Percentiles rank a stretch among this genome's conserved stretches.
phyloP scores from a whole-genome alignment of 1,139 yeast genomes.

The Scheffersomyces lignicola region DNA sequence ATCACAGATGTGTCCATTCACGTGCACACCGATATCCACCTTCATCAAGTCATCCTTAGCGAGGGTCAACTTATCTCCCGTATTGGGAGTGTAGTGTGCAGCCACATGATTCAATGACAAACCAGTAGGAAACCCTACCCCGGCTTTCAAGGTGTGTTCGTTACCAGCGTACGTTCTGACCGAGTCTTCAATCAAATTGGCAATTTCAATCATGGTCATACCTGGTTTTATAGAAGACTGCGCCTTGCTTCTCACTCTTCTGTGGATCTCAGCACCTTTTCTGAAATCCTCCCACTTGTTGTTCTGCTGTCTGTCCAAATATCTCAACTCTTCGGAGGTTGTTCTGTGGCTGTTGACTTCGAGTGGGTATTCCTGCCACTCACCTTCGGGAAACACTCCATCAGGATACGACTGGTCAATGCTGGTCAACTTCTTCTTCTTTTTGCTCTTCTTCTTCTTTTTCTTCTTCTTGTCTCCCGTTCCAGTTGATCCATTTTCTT shows the following conservation, averaged over 20 bases:
- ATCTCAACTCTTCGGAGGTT: conserved; percentile 84
- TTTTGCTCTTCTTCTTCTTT: conserved; percentile 50
- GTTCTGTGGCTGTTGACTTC: conserved; percentile 76
- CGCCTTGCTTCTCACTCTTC: conserved; percentile 84
- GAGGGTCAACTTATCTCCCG: conserved; percentile 83
- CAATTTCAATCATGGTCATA: conserved; percentile 87
- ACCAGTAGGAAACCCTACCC: conserved; percentile 98
- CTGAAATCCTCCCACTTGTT: conserved; percentile 83
- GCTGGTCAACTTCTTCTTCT: conserved; percentile 49
- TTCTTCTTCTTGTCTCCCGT: conserved; percentile 38
- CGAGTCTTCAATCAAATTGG: conserved; percentile 84
- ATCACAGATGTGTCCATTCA: conserved; percentile 93
- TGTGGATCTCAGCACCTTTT: conserved; percentile 93
- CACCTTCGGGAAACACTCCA: conserved; percentile 83
- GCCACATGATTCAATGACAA: conserved; percentile 91
- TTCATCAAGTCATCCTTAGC: conserved; percentile 91
- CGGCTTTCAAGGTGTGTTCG: conserved; percentile 68
- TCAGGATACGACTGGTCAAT: conserved; percentile 71
- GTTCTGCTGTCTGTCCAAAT: conserved; percentile 67
- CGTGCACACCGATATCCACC: conserved; percentile 96
- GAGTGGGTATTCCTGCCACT: conserved; percentile 72
- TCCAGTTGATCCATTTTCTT: conserved; percentile 16
- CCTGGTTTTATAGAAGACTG: conserved; percentile 81
- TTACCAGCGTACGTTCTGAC: conserved; percentile 72
- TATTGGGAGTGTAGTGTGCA: conserved; percentile 97